phyloP scores from a whole-genome alignment of 768 basidiomycete species.

The Tylopilus vinaceipallidus region DNA sequence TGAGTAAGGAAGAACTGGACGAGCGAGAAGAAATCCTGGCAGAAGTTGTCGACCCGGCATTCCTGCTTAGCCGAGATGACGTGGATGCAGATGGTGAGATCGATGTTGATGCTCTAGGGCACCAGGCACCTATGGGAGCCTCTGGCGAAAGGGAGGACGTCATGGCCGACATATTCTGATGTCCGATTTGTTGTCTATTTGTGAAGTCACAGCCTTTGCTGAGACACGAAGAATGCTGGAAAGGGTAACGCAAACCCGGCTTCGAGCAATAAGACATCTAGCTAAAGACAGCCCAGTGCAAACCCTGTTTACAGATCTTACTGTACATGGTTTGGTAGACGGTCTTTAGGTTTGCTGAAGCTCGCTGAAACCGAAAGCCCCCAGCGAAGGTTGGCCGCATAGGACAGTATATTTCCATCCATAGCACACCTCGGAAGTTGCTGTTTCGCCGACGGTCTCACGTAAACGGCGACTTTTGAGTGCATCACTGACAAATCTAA shows the following conservation, averaged over 20 bases:
- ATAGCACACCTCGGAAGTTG: too few species aligned
- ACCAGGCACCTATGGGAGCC: constrained; percentile 43
- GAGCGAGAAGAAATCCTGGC: constrained; percentile 79
- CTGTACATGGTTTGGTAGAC: background rate
- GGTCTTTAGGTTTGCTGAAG: too few species aligned
- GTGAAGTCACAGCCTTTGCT: background rate
- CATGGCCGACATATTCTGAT: constrained; percentile 35
- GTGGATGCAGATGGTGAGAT: constrained; percentile 62
- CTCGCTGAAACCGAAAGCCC: constrained; percentile 1
- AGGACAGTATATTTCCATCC: too few species aligned
- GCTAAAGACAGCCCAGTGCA: background rate
- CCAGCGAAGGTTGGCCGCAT: background rate
- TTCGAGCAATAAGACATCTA: background rate
- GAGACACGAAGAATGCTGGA: background rate
- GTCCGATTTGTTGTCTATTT: background rate
- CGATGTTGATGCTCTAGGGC: constrained; percentile 55
- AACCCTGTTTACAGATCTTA: too few species aligned
- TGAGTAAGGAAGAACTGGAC: constrained; percentile 71
- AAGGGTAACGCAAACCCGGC: background rate
- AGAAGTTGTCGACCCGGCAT: constrained; percentile 69
- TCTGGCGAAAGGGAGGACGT: constrained; percentile 44
- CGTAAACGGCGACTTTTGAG: background rate
- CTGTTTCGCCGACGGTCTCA: background rate
- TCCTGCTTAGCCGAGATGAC: constrained; percentile 48
- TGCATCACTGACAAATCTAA: background rate